phyloP scores from a whole-genome alignment of 2,329 filamentous ascomycete genomes.

The Colletotrichum noveboracense region DNA sequence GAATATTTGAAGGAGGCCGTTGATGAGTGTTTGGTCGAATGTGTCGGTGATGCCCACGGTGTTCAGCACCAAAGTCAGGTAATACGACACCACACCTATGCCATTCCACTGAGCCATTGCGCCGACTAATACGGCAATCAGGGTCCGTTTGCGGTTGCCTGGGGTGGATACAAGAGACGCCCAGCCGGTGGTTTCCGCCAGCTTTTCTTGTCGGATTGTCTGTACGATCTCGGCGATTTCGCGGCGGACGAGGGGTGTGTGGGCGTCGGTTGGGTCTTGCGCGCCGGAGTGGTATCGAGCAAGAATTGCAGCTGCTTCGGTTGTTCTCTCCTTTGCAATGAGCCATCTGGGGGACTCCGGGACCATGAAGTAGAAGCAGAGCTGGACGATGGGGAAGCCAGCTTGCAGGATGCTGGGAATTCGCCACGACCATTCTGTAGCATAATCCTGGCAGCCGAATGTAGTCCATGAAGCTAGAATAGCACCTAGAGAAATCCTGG shows the following conservation, averaged over 20 bases:
- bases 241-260: constrained; percentile 22
- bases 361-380: constrained; percentile 25
- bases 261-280: constrained; percentile 31
- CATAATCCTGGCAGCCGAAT: constrained; percentile 15
- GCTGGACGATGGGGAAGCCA: constrained; percentile 5
- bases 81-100: constrained; percentile 38
- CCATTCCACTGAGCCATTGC: constrained; percentile 32
- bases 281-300: constrained; percentile 51
- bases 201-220: constrained; percentile 16
- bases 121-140: constrained; percentile 7
- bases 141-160: constrained; percentile 16
- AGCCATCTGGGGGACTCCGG: constrained; percentile 59
- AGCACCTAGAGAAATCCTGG: neutral
- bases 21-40: constrained; percentile 41
- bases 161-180: constrained; percentile 20
- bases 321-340: constrained; percentile 50
- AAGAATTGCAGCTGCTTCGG: constrained; percentile 54
- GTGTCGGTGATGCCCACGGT: constrained; percentile 38
- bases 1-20: constrained; percentile 32
- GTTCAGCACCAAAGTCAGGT: constrained; percentile 31
- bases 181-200: constrained; percentile 15
- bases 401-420: constrained; percentile 1
- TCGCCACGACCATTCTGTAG: constrained; percentile 8
- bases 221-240: constrained; percentile 14
- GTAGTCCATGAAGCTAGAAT: constrained; percentile 23